Evolutionary conservation across 2,329 filamentous ascomycete species (phyloP).

Genomic region (Alternaria solani): DNA sequence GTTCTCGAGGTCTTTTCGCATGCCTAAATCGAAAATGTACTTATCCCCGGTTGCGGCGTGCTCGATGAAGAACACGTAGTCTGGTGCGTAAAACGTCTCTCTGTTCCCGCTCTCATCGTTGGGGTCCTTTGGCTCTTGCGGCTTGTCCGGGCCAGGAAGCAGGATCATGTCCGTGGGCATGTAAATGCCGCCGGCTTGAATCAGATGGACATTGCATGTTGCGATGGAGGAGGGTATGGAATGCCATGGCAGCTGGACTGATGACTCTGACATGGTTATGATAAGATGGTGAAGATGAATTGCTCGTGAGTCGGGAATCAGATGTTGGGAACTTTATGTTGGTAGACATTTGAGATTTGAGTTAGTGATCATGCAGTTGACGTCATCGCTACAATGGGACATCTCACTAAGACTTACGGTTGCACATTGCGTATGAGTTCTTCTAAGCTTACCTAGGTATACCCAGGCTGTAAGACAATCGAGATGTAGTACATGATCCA

Average conservation of each 20-base stretch:
- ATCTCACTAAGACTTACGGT: not conserved
- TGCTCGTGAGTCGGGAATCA: not conserved
- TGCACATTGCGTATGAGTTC: not conserved
- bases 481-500: not conserved
- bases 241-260: constrained; percentile 33
- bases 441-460: too few species aligned
- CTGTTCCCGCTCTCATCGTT: constrained; percentile 44
- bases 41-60: constrained; percentile 42
- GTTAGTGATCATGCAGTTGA: not conserved
- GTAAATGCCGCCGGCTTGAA: constrained; percentile 53
- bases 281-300: too few species aligned
- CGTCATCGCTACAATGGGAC: not conserved
- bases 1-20: constrained; percentile 56
- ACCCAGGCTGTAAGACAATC: not conserved
- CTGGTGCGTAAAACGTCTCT: constrained; percentile 36
- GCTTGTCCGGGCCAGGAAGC: constrained; percentile 53
- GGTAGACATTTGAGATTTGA: not conserved
- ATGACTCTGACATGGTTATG: constrained; percentile 1
- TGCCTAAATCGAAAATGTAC: constrained; percentile 64
- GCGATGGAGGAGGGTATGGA: constrained; percentile 31
- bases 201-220: constrained; percentile 44
- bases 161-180: constrained; percentile 58
- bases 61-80: constrained; percentile 45
- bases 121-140: constrained; percentile 49
- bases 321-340: not conserved